Base-by-base conservation (phyloP, 1,284 basidiomycete species). In the Omphalotus olearius region DNA sequence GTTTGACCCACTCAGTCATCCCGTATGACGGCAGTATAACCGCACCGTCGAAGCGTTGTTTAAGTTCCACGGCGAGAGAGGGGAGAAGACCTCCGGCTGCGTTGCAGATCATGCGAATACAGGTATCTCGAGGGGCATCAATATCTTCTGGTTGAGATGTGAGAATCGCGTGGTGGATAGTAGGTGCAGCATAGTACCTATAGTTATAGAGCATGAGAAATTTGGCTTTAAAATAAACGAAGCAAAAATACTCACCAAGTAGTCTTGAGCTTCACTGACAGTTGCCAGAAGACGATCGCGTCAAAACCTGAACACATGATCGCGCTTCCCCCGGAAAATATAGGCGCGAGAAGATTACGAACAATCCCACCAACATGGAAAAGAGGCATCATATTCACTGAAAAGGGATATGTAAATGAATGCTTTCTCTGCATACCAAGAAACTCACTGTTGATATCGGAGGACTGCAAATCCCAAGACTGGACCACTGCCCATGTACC, bases 301-400 rank as follows among this genome's bases (percentile, higher is more conserved):
- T 79, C 77, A 65, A 85, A 85, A 6, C 73, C 75, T 18, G 68
- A 62, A 43, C 82, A 82, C 62, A 86, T 78, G 54, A 85, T 79
- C 2, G 80, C 73, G 55, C 74, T 75, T 6, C 80, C 80, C 4
- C 79, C 77, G 16, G 79, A 77, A 38, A 80, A 69, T 5, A 84
- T 64, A 1, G 83, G 80, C 6, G 82, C 77, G 16, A 84, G 71
- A 20, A 86, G 69, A 57, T 82, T 84, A 50, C 80, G 79, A 26
- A 84, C 73, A 41, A 85, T 76, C 33, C 82, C 82, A 49, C 82
- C 82, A 16, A 84, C 81, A 59, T 85, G 83, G 68, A 83, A 85
- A 28, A 85, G 72, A 25, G 83, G 83, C 83, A 85, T 85, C 71
- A 85, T 84, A 56, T 76, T 76, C 62, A 75, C 74, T 75, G 51